These are phyloP conservation scores for Lactifluus piperatus DNA, from an alignment of 768 basidiomycete species.

Conservation along the genomic window DNA sequence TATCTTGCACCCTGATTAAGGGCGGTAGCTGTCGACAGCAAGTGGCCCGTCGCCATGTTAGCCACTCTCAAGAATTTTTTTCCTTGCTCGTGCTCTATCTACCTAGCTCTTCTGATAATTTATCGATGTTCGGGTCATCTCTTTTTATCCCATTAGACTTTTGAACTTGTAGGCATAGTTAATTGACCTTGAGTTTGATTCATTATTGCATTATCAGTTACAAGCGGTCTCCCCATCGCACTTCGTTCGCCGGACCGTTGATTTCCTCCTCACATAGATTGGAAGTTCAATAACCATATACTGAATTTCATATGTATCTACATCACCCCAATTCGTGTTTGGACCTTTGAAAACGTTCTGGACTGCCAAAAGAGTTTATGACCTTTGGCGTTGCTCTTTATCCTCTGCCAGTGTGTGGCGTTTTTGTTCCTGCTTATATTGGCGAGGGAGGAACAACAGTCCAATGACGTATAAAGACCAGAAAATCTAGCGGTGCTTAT, in stretches of 20 bases:
- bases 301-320: constrained; percentile 3
- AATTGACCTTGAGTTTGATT: background rate
- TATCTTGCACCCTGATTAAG: too few relatives aligned
- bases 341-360: background rate
- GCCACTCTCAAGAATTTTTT: background rate
- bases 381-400: background rate
- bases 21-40: background rate
- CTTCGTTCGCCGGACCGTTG: background rate
- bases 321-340: background rate
- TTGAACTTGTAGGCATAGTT: constrained; percentile 12
- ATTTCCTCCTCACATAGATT: constrained; percentile 1
- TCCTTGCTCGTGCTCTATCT: too few relatives aligned
- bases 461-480: background rate
- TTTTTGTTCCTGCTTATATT: background rate
- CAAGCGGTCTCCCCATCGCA: background rate
- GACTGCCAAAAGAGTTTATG: background rate
- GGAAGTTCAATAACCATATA: background rate
- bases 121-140: background rate
- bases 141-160: background rate
- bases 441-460: background rate
- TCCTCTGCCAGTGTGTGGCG: background rate
- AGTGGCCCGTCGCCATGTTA: background rate
- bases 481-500: background rate
- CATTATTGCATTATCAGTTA: background rate
- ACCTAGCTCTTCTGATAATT: background rate